Evolutionary conservation across 208 protist species (phyloP).

Genomic region (Endotrypanum monterogeii): DNA sequence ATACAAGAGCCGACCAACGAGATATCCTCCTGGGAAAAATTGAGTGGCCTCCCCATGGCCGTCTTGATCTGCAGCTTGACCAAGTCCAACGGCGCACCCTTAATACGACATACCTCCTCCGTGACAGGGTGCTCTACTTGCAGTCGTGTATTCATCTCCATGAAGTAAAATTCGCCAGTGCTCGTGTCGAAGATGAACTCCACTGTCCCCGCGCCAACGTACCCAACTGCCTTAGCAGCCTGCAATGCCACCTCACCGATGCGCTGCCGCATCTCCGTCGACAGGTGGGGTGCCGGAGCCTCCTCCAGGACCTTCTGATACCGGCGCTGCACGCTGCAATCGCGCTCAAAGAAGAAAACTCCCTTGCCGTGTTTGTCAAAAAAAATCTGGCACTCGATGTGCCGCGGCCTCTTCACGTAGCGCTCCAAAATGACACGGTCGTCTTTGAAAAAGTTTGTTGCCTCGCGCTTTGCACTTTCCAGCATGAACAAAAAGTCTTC

Average conservation of each 20-base stretch:
- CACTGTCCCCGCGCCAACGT: constrained; percentile 97
- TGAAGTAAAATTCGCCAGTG: constrained; percentile 95
- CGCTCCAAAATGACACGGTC: constrained; percentile 93
- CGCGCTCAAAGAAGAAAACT: constrained; percentile 94
- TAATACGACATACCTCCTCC: constrained; percentile 90
- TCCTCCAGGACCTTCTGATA: constrained; percentile 97
- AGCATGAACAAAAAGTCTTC: constrained; percentile 88
- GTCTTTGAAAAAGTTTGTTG: constrained; percentile 91
- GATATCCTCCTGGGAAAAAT: constrained; percentile 84
- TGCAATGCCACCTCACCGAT: constrained; percentile 87
- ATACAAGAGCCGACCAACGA: constrained; percentile 77
- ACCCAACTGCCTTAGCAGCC: constrained; percentile 86
- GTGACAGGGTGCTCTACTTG: constrained; percentile 97
- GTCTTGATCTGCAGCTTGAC: constrained; percentile 94
- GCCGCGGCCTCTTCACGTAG: constrained; percentile 87
- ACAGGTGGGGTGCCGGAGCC: constrained; percentile 76
- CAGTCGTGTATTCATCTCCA: constrained; percentile 99
- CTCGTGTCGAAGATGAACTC: constrained; percentile 97
- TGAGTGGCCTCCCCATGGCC: constrained; percentile 65
- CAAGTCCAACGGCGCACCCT: constrained; percentile 80
- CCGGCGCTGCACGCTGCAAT: constrained; percentile 95
- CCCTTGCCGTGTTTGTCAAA: constrained; percentile 88
- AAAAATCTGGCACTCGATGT: constrained; percentile 95
- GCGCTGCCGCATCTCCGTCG: constrained; percentile 44
- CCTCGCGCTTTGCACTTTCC: constrained; percentile 92